Percentiles rank a stretch among this genome's conserved stretches.
Conservation (phyloP, 2,329 filamentous ascomycete genomes). For the Pleochaeta shiraiana region DNA sequence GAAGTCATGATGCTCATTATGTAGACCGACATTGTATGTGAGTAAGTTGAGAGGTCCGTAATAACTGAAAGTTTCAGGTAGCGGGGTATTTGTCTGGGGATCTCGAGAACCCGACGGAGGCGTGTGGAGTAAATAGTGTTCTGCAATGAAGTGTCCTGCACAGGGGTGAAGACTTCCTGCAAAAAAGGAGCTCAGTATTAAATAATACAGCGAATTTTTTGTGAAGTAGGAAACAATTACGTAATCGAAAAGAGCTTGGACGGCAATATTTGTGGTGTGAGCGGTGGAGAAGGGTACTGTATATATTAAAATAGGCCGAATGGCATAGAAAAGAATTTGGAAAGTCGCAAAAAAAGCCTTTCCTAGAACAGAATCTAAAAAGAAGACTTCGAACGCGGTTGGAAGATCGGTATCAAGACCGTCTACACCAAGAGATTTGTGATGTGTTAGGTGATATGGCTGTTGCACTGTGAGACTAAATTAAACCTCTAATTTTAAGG, state of each 20-base stretch:
- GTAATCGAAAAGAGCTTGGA: conserved; percentile 61
- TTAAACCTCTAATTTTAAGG: neutral
- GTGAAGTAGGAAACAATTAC: conserved; percentile 39
- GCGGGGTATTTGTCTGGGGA: conserved; percentile 31
- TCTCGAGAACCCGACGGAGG: conserved; percentile 28
- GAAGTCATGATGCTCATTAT: conserved; percentile 99
- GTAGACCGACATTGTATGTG: conserved; percentile 92
- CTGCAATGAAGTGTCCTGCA: conserved; percentile 94
- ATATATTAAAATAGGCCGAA: conserved; percentile 91
- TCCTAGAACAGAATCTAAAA: conserved; percentile 85
- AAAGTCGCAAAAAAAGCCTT: conserved; percentile 99
- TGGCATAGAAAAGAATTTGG: conserved; percentile 96
- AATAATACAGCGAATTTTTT: conserved; percentile 49
- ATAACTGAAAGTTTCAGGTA: conserved; percentile 94
- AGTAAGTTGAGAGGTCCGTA: conserved; percentile 82
- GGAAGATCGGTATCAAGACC: conserved; percentile 93
- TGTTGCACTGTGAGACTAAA: conserved; percentile 20
- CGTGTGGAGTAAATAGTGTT: conserved; percentile 72
- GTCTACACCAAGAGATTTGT: conserved; percentile 94
- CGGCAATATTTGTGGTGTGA: conserved; percentile 59
- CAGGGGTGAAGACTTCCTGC: conserved; percentile 87
- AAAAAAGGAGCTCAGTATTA: conserved; percentile 77
- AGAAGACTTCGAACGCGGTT: conserved; percentile 71
- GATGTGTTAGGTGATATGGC: conserved; percentile 96
- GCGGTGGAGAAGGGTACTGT: conserved; percentile 68